Percentiles rank a stretch among this genome's conserved stretches.
These are phyloP conservation scores for Aphanomyces euteiches DNA, from an alignment of 352 stramenopile genomes.

Conservation along the genomic window DNA sequence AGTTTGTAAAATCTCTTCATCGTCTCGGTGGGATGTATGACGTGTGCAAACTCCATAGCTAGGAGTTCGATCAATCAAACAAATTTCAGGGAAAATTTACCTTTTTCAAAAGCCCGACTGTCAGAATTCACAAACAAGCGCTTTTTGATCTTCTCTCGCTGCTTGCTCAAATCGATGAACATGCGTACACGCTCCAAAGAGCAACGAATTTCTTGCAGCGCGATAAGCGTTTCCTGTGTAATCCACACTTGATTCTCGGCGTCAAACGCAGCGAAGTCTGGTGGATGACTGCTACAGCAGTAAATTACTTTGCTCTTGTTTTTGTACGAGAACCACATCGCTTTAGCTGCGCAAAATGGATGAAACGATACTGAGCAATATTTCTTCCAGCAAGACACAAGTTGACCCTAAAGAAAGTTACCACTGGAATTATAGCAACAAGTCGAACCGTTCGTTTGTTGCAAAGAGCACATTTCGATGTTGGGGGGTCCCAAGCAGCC, in stretches of 20 bases:
- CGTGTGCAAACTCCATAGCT: conserved; percentile 69
- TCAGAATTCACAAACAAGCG: conserved; percentile 48
- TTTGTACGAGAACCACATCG: conserved; percentile 14
- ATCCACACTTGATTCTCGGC: conserved; percentile 69
- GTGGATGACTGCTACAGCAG: conserved; percentile 66
- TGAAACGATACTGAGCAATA: conserved; percentile 17
- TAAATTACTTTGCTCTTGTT: conserved; percentile 64
- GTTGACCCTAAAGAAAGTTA: conserved; percentile 13
- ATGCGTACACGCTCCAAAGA: conserved; percentile 76
- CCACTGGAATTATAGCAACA: not conserved
- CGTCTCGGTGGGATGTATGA: conserved; percentile 55
- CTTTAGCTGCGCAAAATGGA: conserved; percentile 15
- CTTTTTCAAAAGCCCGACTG: conserved; percentile 20
- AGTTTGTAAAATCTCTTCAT: conserved; percentile 71
- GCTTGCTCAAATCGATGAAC: conserved; percentile 79
- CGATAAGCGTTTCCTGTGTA: conserved; percentile 62
- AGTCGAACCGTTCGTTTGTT: not conserved
- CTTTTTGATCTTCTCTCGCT: conserved; percentile 82
- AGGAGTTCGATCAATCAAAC: conserved; percentile 38
- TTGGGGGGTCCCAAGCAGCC: not conserved
- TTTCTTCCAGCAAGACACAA: conserved; percentile 27
- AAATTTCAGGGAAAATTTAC: conserved; percentile 48
- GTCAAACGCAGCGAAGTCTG: conserved; percentile 65
- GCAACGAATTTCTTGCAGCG: conserved; percentile 71
- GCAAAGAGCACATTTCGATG: conserved; percentile 20